Evolutionary conservation across 176 grass and related monocot genomes (phyloP), one percentile per base, ranked within the genome.

Genomic region (Carex cristatella): DNA sequence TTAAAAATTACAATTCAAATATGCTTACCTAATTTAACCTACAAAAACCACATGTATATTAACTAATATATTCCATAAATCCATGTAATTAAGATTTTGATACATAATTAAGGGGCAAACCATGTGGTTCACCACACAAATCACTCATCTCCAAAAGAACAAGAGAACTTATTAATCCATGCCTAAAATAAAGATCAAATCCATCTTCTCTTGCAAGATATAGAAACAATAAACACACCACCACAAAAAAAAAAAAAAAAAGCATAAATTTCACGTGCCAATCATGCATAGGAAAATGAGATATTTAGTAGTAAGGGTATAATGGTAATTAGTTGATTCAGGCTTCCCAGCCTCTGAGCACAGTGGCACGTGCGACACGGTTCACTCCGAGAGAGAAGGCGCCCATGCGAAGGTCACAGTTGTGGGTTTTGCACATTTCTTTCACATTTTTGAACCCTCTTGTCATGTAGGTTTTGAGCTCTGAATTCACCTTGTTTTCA

Each of bases 361-460:
- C 83, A 1, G 89, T 91, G 4, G 89, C 89, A 55, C 89, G 82
- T 5, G 86, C 83, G 7, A 91, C 89, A 18, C 89, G 89, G 38
- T 91, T 88, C 30, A 91, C 89, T 55, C 83, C 89, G 5, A 91
- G 89, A 57, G 89, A 87, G 48, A 91, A 91, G 35, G 89, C 86
- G 46, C 89, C 89, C 89, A 91, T 91, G 78, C 89, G 86, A 3
- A 91, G 86, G 69, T 91, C 86, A 7, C 89, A 91, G 79, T 91
- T 86, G 79, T 91, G 86, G 33, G 78, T 78, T 64, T 83, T 87
- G 82, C 89, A 91, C 89, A 91, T 88, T 58, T 81, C 64, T 79
- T 90, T 90, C 27, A 90, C 55, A 81, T 87, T 67, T 14, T 87
- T 81, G 73, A 90, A 90, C 8, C 73, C 82, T 51, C 75, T 81